phyloP scores from a whole-genome alignment of 768 basidiomycete genomes.

The Kwoniella dendrophila region DNA sequence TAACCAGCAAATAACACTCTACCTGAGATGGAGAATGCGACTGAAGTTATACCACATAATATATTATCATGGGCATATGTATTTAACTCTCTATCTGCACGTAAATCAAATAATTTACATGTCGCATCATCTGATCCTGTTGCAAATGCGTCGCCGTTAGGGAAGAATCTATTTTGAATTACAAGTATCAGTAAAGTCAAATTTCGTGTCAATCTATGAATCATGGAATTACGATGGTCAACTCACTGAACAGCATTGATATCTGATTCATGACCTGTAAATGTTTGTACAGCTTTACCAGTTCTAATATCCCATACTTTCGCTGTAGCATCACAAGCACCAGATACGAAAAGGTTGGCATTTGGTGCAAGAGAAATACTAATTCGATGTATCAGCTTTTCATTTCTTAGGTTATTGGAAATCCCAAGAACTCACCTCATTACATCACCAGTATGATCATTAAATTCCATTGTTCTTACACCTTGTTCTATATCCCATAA shows the following conservation, averaged over 20 bases:
- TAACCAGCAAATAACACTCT: slow-evolving; percentile 98
- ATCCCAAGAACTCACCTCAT: slow-evolving; percentile 76
- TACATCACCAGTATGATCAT: slow-evolving; percentile 98
- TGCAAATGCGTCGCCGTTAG: slow-evolving; percentile 97
- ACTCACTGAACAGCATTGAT: slow-evolving; percentile 97
- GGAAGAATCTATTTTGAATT: slow-evolving; percentile 77
- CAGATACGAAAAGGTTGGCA: slow-evolving; percentile 95
- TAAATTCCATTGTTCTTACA: slow-evolving; percentile 96
- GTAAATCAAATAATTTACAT: slow-evolving; percentile 95
- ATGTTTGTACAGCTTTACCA: slow-evolving; percentile 96
- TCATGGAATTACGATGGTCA: background rate
- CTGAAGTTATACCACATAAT: slow-evolving; percentile 96
- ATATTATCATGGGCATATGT: slow-evolving; percentile 98
- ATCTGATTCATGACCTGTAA: slow-evolving; percentile 97
- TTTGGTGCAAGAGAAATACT: slow-evolving; percentile 94
- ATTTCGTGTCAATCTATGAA: no score
- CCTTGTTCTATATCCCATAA: slow-evolving; percentile 99
- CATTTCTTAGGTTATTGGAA: slow-evolving; percentile 2
- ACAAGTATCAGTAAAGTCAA: no score
- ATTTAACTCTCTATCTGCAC: slow-evolving; percentile 95
- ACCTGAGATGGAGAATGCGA: slow-evolving; percentile 96
- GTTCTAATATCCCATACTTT: slow-evolving; percentile 99
- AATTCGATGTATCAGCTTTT: slow-evolving; percentile 4
- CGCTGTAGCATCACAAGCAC: slow-evolving; percentile 96
- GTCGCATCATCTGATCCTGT: slow-evolving; percentile 99